Evolutionary conservation across 2,329 filamentous ascomycete genomes (phyloP), one percentile per base, ranked within the genome.

Genomic region (Microcera coccophila): DNA sequence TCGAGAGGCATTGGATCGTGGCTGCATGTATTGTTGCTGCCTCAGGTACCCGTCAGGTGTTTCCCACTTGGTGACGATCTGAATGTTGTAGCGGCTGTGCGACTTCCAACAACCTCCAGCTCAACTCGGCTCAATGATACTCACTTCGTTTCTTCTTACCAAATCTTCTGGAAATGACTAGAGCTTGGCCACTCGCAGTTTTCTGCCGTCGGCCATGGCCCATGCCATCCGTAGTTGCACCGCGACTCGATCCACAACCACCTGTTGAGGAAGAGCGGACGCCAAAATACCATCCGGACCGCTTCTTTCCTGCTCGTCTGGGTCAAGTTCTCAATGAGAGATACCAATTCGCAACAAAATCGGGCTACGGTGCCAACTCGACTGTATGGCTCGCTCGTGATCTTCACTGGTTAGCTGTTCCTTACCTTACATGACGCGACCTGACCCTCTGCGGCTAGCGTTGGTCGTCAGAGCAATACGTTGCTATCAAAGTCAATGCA

Each of bases 351-450:
- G 50, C 50, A 1, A 56, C 49, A 1, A 58, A 58, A 19, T 28
- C 57, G 1, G 52, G 55, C 0, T 53, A 52, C 14, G 53, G 53
- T 1, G 39, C 49, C 9, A 55, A 41, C 3, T 58, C 49, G 11
- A 58, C 53, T 0, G 48, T 58, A n/a, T 58, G 51, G 55, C 45
- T 58, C 8, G 51, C 53, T n/a, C 24, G 51, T 37, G 53, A 57
- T 29, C 47, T 55, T 0, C 11, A 44, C 9, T 18, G 45, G 53
- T 56, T 21, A 17, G 44, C n/a, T 29, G 21, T 31, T 15, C 33
- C 22, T n/a, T 7, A 21, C 5, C 3, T 24, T 14, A 14, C 9
- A 9, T 9, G 9, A 9, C 9, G 14, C 9, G 9, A 14, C 9
- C 9, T 28, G 24, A 9, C 24, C 14, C 7, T 5, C 5, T 16